Base-by-base conservation (phyloP, 352 stramenopile species). In the Hyaloperonospora brassicae region DNA sequence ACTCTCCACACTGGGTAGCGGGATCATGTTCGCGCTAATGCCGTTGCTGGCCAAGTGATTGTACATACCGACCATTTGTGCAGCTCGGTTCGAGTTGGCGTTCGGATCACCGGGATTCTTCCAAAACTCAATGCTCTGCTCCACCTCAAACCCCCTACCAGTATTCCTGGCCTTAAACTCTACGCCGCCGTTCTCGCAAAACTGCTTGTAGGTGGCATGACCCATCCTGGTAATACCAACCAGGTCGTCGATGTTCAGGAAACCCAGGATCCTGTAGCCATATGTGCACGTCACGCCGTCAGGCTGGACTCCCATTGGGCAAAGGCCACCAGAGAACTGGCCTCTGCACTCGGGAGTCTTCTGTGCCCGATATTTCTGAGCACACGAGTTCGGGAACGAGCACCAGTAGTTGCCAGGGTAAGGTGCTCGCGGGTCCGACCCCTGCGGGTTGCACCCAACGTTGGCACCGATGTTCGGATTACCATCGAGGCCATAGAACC, bases 331-430 rank as follows among this genome's bases (percentile, higher is more conserved):
- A 0, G 62, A 30, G 48, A 74, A 72, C 14, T 70, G 44, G 1
- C 27, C 42, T 14, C 76, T 69, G 55, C 68, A 86, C 12, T 48
- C 46, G 1, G 48, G 54, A 0, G 68, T 84, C 62, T 86, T 89
- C 31, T 59, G 46, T 13, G 17, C 45, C 72, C 68, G 87, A 13
- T 52, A 50, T 35, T 61, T 47, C 35, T 65, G 57, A 10, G 72
- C 74, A 40, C 78, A 92, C 23, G 60, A 84, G 53, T 88, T 89
- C 1, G 80, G 80, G 66, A 85, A 91, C 10, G 83, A 93, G 58
- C 82, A 89, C 83, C 80, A 91, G 59, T 79, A 83, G 50, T 81
- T 87, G 64, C 82, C 61, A 10, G 71, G 76, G 68, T 94, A 92
- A 38, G 79, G 83, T 11, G 83, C 83, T 5, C 75, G 59, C 7